phyloP scores from a whole-genome alignment of 352 stramenopile species.

The Pythium utonaiense region DNA sequence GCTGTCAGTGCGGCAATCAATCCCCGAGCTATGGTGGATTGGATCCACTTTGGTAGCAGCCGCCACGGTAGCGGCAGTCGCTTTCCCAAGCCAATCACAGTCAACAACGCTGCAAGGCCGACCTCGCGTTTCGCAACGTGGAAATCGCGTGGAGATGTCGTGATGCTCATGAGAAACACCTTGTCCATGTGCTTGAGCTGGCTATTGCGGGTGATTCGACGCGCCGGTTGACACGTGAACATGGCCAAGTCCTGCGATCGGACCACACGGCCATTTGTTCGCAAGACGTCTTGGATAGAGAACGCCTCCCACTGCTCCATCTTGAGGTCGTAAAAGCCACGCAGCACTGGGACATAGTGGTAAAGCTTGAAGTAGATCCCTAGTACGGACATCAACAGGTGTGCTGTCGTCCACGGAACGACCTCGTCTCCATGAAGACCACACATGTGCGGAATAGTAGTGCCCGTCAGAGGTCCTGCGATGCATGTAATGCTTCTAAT shows the following conservation, averaged over 20 bases:
- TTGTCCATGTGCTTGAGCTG: constrained; percentile 63
- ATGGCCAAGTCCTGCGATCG: constrained; percentile 39
- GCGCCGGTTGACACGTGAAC: constrained; percentile 39
- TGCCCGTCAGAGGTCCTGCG: constrained; percentile 54
- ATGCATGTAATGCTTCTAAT: constrained; percentile 66
- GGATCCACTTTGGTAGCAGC: constrained; percentile 7
- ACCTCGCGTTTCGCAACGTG: constrained; percentile 10
- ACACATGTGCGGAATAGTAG: constrained; percentile 47
- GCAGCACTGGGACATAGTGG: constrained; percentile 36
- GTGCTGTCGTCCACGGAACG: constrained; percentile 24
- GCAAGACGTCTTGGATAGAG: constrained; percentile 33
- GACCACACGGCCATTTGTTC: constrained; percentile 34
- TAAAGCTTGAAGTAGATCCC: constrained; percentile 44
- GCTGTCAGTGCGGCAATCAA: not conserved
- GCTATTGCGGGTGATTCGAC: constrained; percentile 47
- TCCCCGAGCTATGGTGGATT: not conserved
- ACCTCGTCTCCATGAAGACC: constrained; percentile 38
- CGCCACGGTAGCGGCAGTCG: not conserved
- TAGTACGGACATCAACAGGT: constrained; percentile 34
- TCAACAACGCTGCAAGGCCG: constrained; percentile 2
- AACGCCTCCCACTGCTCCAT: constrained; percentile 56
- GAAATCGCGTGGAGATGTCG: constrained; percentile 44
- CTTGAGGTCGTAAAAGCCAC: constrained; percentile 38
- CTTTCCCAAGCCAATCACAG: constrained; percentile 5
- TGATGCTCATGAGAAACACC: constrained; percentile 67